Evolutionary conservation across 108 stramenopile species (phyloP), one percentile per base, ranked within the genome.

Genomic region (Licmophora abbreviata): DNA sequence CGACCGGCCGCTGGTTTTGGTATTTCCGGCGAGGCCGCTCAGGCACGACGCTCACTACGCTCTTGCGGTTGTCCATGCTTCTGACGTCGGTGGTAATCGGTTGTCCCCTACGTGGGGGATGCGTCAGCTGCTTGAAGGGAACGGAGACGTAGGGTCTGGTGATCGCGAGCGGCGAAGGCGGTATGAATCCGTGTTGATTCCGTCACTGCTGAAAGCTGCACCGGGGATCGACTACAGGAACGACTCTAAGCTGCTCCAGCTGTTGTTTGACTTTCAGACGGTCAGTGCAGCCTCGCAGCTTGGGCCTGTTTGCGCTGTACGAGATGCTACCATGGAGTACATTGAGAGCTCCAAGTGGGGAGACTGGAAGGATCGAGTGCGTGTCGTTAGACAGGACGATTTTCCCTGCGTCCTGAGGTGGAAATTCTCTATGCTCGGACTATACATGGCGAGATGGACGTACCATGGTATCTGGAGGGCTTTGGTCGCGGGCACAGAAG

Each of bases 31-130:
- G 11, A 28, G 50, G 38, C 74, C 83, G 3, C 31, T 85, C 26
- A 25, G 62, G 7, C 83, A 85, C 58, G 69, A 65, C 22, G 69
- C 59, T 15, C 73, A 73, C 29, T 85, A 89, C 63, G 81, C 81
- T 15, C 63, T 89, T 24, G 78, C 68, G 6, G 72, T 89, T 12
- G 15, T 63, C 4, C 54, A 62, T 51, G 83, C 79, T 3, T 58
- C 51, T 26, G 72, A 70, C 35, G 45, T 34, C 24, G 36, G 59
- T 32, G 79, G 79, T 7, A 35, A 56, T 24, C 35, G 40, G 8
- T 52, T 88, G 41, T 61, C 71, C n/a, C 54, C 58, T 8, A 73
- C 74, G 18, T 29, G 34, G 8, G 80, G 77, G 6, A 70, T 83
- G 71, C 27, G 45, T 15, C 58, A 71, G 29, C 49, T 79, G 20